Base-by-base conservation (phyloP, 1,139 yeast species). In the Spathaspora sp. region DNA sequence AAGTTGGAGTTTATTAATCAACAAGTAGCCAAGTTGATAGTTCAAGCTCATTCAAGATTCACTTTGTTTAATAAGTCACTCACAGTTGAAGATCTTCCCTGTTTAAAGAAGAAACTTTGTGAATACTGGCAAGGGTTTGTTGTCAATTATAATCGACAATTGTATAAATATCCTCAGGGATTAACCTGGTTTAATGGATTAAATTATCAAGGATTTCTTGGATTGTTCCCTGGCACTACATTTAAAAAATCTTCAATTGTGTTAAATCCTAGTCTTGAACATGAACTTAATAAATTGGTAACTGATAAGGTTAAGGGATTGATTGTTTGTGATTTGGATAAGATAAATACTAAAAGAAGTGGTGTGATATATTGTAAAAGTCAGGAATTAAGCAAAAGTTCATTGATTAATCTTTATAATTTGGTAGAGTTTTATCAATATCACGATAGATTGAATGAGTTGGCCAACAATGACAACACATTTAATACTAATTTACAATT, bases 161-260 rank as follows among this genome's bases (percentile, higher is more conserved):
- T 56, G 29, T 58, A 58, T 44, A 54, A 52, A 39, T 53, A 57
- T 23, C 68, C 65, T 4, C 55, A 57, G 4, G 59, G 58, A 3
- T 57, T 68, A 11, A 52, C 53, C n/a, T 73, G 78, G 78, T 67
- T 73, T 10, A 70, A 68, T 54, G 56, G 61, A 37, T 52, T 70
- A 45, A 71, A 71, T 50, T 65, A 64, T 49, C 55, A 54, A 39
- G 79, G 79, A 1, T 65, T 72, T 42, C 55, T 72, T 37, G 75
- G 74, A 2, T 54, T 69, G 31, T 52, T 68, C 10, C 58, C 63
- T 2, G 45, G 46, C 5, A 38, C 48, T 5, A 47, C 48, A 6
- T 65, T 56, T 49, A 70, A 70, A 46, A 64, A 60, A 43, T 71
- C 77, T 2, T 63, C 74, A 0, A 50, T 69, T 6, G 54, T 56